These are phyloP conservation scores for Penstemon barbatus DNA, from an alignment of 257 asterid species.

Conservation along the genomic window DNA sequence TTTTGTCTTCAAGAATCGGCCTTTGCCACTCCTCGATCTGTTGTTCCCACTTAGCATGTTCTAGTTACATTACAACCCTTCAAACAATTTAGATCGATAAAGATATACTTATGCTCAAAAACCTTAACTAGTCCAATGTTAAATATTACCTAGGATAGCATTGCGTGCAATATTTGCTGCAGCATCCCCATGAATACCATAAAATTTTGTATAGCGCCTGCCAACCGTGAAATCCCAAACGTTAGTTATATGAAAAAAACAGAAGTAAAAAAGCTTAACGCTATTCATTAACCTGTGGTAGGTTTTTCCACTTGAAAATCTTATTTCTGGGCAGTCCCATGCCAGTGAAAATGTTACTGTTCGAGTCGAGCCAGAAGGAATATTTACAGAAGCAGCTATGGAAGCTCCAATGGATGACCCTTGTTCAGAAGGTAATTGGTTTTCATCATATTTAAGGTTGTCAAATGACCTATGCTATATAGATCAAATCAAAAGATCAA, in stretches of 20 bases:
- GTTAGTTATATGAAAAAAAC: background rate
- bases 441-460: slow-evolving; percentile 42
- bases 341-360: slow-evolving; percentile 67
- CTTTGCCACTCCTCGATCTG: slow-evolving; percentile 83
- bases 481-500: slow-evolving; percentile 2
- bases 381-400: slow-evolving; percentile 63
- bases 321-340: slow-evolving; percentile 87
- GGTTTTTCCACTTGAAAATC: slow-evolving; percentile 71
- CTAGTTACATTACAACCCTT: slow-evolving; percentile 25
- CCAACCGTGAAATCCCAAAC: background rate
- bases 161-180: slow-evolving; percentile 75
- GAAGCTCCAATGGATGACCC: slow-evolving; percentile 85
- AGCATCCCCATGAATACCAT: slow-evolving; percentile 57
- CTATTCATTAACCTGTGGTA: slow-evolving; percentile 53
- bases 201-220: slow-evolving; percentile 79
- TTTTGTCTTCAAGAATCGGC: slow-evolving; percentile 71
- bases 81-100: background rate
- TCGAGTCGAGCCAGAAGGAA: slow-evolving; percentile 54
- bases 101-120: background rate
- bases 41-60: slow-evolving; percentile 50
- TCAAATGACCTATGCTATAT: slow-evolving; percentile 63
- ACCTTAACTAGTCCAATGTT: slow-evolving; percentile 20
- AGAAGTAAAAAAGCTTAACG: background rate
- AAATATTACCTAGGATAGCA: slow-evolving; percentile 60
- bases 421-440: slow-evolving; percentile 56